These are phyloP conservation scores for Xylaria sp. DNA, from an alignment of 2,329 filamentous ascomycete species.

Conservation along the genomic window DNA sequence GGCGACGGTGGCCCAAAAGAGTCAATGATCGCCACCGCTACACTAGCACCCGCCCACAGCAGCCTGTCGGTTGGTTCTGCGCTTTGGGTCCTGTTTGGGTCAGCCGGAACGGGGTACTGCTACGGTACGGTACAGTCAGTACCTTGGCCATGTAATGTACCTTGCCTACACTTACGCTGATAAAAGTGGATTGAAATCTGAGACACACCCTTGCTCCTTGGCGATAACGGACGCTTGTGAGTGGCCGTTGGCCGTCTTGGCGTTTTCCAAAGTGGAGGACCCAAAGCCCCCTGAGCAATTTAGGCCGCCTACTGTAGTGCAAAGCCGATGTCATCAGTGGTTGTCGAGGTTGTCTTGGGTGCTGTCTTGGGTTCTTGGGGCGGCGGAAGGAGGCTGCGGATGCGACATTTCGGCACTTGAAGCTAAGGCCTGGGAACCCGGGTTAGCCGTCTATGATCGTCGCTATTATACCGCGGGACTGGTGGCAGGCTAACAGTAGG, in stretches of 20 bases:
- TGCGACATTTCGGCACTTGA: constrained; percentile 37
- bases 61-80: constrained; percentile 38
- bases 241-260: constrained; percentile 36
- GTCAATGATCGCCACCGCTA: constrained; percentile 37
- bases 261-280: constrained; percentile 40
- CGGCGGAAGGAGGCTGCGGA: constrained; percentile 31
- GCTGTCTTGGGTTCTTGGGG: no score
- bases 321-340: constrained; percentile 36
- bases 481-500: no score
- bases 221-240: constrained; percentile 34
- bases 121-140: no score
- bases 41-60: constrained; percentile 41
- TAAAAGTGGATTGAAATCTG: constrained; percentile 41
- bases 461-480: constrained; percentile 14
- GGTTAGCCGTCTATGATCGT: constrained; percentile 33
- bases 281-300: constrained; percentile 45
- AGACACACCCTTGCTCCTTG: constrained; percentile 50
- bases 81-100: no score
- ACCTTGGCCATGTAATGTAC: no score
- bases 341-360: no score
- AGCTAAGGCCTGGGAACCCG: constrained; percentile 24
- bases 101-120: constrained; percentile 11
- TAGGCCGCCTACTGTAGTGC: constrained; percentile 35
- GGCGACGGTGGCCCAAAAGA: constrained; percentile 29
- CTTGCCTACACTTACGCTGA: no score